Evolutionary conservation across 768 basidiomycete genomes (phyloP), one percentile per base, ranked within the genome.

Genomic region (Russula brevipes): DNA sequence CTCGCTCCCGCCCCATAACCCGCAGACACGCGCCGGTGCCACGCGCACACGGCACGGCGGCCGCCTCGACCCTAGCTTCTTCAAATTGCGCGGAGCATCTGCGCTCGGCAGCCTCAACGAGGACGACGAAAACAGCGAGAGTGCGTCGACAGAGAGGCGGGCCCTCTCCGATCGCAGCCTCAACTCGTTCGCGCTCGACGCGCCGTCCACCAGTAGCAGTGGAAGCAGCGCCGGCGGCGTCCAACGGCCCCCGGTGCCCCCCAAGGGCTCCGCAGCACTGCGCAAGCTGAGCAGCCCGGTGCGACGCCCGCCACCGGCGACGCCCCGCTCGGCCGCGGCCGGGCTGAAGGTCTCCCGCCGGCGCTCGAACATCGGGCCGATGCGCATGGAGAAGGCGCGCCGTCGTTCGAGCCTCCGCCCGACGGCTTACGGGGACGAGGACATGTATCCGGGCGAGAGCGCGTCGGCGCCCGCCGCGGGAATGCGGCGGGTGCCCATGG

Each of bases 331-430:
- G 5, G 47, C 63, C 7, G 54, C 61, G 3, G 53, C 52, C 1
- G 46, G 38, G 17, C 4, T 63, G 10, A 82, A 80, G 69, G 74
- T 76, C 36, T 67, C 72, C 1, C 78, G 86, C 49, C 78, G 88
- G 63, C 81, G 87, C 44, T 93, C 91, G 30, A 87, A 86, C 68
- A 82, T 91, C 60, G 91, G 91, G 5, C 82, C 87, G n/a, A 70
- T 85, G 72, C 84, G 91, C 41, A 80, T 76, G 63, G 91, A 93
- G 72, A 89, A 88, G 72, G 75, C 76, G 14, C 78, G 89, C 63
- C 78, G 91, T 62, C 81, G 91, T 61, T 91, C 91, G 44, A 94
- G 91, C 70, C 74, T 91, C 78, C 89, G 93, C 64, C 87, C 87
- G 30, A n/a, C 83, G 84, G 65, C 79, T 84, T 54, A 81, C 83